Conservation (phyloP, 179 eudicot species). For the Beta lomatogona region DNA sequence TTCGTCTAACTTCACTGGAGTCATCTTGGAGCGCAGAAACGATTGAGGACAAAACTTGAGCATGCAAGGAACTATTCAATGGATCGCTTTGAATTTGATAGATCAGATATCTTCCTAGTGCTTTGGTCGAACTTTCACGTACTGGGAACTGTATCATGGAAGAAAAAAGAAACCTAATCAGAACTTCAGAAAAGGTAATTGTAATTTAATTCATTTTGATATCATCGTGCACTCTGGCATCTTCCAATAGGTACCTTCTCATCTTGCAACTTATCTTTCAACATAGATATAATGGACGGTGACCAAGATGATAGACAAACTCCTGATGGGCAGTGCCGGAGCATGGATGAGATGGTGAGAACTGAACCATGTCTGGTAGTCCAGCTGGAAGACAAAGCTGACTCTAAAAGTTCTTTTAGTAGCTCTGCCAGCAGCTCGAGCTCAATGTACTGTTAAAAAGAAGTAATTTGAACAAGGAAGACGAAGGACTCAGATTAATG, state of each 20-base stretch:
- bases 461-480: background rate
- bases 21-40: conserved; percentile 85
- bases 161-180: background rate
- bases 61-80: conserved; percentile 42
- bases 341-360: conserved; percentile 77
- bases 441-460: conserved; percentile 69
- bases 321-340: conserved; percentile 64
- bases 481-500: conserved; percentile 9
- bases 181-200: background rate
- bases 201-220: background rate
- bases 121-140: conserved; percentile 85
- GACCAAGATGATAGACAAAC: conserved; percentile 56
- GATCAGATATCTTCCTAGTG: conserved; percentile 79
- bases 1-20: conserved; percentile 96
- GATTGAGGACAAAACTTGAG: conserved; percentile 57
- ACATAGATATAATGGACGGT: conserved; percentile 43
- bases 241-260: conserved; percentile 65
- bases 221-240: background rate
- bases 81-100: conserved; percentile 63
- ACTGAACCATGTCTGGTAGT: conserved; percentile 77
- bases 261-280: conserved; percentile 67
- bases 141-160: conserved; percentile 69
- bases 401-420: conserved; percentile 58
- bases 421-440: conserved; percentile 55
- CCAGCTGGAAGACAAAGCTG: conserved; percentile 74